phyloP scores from a whole-genome alignment of 352 stramenopile species.

The Globisporangium orthogonon region DNA sequence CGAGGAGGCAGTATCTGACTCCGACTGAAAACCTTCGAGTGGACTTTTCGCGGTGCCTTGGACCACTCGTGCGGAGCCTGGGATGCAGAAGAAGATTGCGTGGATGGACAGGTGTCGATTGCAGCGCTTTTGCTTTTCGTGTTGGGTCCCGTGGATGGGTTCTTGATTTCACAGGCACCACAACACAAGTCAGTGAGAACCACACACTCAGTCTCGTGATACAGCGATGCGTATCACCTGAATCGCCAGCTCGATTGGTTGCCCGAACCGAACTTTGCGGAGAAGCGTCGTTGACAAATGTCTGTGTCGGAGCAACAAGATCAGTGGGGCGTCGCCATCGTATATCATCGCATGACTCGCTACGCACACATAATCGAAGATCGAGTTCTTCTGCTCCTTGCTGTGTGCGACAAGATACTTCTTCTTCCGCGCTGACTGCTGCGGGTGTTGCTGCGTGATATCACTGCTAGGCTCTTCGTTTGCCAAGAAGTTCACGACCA shows the following conservation, averaged over 20 bases:
- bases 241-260: conserved; percentile 36
- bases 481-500: conserved; percentile 3
- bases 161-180: background rate
- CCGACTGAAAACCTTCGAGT: background rate
- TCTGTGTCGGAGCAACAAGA: conserved; percentile 12
- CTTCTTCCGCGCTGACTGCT: conserved; percentile 12
- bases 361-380: conserved; percentile 66
- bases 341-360: background rate
- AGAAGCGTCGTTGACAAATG: conserved; percentile 44
- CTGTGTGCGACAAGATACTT: conserved; percentile 26
- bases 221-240: conserved; percentile 14
- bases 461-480: conserved; percentile 5
- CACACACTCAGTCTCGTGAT: background rate
- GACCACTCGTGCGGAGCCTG: background rate
- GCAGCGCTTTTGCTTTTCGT: no score
- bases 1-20: background rate
- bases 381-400: conserved; percentile 28
- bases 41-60: background rate
- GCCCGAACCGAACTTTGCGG: conserved; percentile 52
- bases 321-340: background rate
- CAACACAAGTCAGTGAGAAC: background rate
- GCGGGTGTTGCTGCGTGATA: background rate
- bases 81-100: no score
- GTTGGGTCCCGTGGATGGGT: background rate
- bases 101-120: background rate